phyloP scores from a whole-genome alignment of 805 yeast genomes.

The Nakazawaea populi region DNA sequence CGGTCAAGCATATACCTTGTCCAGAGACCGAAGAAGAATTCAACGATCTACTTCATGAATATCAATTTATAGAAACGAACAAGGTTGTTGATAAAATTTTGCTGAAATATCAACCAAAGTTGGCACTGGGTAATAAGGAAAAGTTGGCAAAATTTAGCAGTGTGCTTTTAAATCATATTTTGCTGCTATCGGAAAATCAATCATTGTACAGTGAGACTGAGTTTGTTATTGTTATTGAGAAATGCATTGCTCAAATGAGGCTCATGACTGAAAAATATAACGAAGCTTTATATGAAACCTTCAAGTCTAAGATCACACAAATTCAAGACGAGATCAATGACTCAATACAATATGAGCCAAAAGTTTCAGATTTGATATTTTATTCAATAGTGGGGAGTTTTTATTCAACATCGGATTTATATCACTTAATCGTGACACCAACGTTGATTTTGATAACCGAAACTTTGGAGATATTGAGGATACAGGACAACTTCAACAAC shows the following conservation, averaged over 20 bases:
- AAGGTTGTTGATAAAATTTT: slow-evolving; percentile 49
- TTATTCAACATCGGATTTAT: slow-evolving; percentile 93
- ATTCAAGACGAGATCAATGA: slow-evolving; percentile 48
- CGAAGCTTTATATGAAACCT: slow-evolving; percentile 53
- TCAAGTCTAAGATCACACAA: slow-evolving; percentile 50
- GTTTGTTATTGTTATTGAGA: slow-evolving; percentile 25
- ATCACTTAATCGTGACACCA: slow-evolving; percentile 88
- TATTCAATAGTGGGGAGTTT: slow-evolving; percentile 68
- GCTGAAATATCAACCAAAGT: slow-evolving; percentile 62
- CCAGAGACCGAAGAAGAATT: slow-evolving; percentile 45
- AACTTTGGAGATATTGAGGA: slow-evolving; percentile 48
- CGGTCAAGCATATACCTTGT: slow-evolving; percentile 27
- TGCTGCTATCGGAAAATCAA: slow-evolving; percentile 40
- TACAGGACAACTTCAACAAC: slow-evolving; percentile 23
- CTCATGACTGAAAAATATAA: slow-evolving; percentile 61
- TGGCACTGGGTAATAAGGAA: slow-evolving; percentile 78
- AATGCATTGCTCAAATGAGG: slow-evolving; percentile 41
- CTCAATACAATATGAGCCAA: slow-evolving; percentile 26
- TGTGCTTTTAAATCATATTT: slow-evolving; percentile 56
- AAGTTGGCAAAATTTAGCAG: slow-evolving; percentile 58
- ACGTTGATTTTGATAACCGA: slow-evolving; percentile 69
- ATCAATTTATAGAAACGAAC: slow-evolving; percentile 36
- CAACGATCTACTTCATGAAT: slow-evolving; percentile 23
- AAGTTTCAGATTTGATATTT: slow-evolving; percentile 54
- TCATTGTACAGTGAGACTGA: slow-evolving; percentile 18